Base-by-base conservation (phyloP, 176 grass and related monocot genomes). In the Aegilops bicornis region DNA sequence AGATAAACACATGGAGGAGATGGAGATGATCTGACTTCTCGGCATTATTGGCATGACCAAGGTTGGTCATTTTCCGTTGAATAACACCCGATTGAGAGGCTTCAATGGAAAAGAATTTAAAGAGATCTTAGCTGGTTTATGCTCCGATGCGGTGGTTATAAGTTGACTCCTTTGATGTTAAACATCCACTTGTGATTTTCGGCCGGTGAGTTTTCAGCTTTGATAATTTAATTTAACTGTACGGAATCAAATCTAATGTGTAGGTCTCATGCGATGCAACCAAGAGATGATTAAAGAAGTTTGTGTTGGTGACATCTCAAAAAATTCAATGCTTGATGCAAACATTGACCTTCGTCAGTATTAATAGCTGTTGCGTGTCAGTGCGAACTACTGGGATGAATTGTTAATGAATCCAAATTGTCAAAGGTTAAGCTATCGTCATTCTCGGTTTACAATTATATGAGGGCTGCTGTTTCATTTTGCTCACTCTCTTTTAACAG, bases 331-430 rank as follows among this genome's bases (percentile, higher is more conserved):
- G 77, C 56, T 56, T 90, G 89, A 94, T 90, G 82, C 70, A 86
- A 85, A 80, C 85, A 92, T 90, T 97, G 87, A 92, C 89, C 59
- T 88, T 64, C 39, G 3, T 69, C 65, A 84, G 52, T 89, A 88
- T 35, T 84, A 75, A 36, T 91, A 93, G 42, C 29, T 69, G 61
- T 90, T 47, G 59, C 43, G 77, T 89, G 66, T 30, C 52, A 79
- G 71, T 87, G 14, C 31, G 79, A 85, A 79, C 84, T 83, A 83
- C 74, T 66, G 67, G 15, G 5, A n/a, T 58, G 31, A 66, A 79
- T 73, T 77, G 45, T 47, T 73, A 82, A 62, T 35, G 60, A 82
- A 75, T 76, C 22, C 8, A 63, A 43, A 52, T 58, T 8, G 79
- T 78, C 39, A 77, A 86, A 83, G 70, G 17, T 80, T 90, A 47